Percentiles rank a stretch among this genome's conserved stretches.
phyloP scores from a whole-genome alignment of 805 yeast species.

The Jamesozyma spencerorum region DNA sequence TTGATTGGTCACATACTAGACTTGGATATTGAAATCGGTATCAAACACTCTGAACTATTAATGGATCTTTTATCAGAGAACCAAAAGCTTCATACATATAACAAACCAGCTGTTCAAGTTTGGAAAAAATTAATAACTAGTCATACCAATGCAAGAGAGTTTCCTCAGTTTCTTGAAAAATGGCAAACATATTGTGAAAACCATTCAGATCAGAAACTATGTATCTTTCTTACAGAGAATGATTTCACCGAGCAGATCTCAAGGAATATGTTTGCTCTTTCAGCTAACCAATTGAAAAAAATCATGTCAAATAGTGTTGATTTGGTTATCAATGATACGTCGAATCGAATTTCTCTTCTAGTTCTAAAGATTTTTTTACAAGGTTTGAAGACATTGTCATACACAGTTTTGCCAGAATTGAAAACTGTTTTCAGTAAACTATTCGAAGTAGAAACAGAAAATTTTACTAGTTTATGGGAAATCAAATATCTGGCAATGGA shows the following conservation, averaged over 20 bases:
- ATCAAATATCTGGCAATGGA: slow-evolving; percentile 40
- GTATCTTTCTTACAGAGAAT: slow-evolving; percentile 17
- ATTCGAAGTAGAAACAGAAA: slow-evolving; percentile 14
- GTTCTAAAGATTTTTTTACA: slow-evolving; percentile 28
- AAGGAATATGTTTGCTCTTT: slow-evolving; percentile 34
- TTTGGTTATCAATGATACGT: slow-evolving; percentile 3
- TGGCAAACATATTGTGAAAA: slow-evolving; percentile 32
- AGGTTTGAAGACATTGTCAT: slow-evolving; percentile 35
- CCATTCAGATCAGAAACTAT: slow-evolving; percentile 4
- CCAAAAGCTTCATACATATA: slow-evolving; percentile 4
- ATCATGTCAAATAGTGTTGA: slow-evolving; percentile 19
- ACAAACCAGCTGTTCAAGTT: slow-evolving; percentile 7
- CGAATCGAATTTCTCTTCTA: slow-evolving; percentile 10
- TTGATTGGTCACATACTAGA: slow-evolving; percentile 40
- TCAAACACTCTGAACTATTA: slow-evolving; percentile 29
- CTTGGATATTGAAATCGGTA: slow-evolving; percentile 53
- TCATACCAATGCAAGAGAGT: slow-evolving; percentile 50
- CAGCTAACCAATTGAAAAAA: slow-evolving; percentile 37
- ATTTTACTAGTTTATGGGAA: slow-evolving; percentile 34
- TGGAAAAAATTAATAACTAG: slow-evolving; percentile 36
- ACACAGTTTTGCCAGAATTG: slow-evolving; percentile 18
- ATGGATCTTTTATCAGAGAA: slow-evolving; percentile 10
- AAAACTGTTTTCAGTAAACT: slow-evolving; percentile 19
- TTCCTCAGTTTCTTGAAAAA: slow-evolving; percentile 37
- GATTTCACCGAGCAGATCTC: slow-evolving; percentile 34